Conservation (phyloP, 2,329 filamentous ascomycete genomes). For the Penicillium brasilianum region DNA sequence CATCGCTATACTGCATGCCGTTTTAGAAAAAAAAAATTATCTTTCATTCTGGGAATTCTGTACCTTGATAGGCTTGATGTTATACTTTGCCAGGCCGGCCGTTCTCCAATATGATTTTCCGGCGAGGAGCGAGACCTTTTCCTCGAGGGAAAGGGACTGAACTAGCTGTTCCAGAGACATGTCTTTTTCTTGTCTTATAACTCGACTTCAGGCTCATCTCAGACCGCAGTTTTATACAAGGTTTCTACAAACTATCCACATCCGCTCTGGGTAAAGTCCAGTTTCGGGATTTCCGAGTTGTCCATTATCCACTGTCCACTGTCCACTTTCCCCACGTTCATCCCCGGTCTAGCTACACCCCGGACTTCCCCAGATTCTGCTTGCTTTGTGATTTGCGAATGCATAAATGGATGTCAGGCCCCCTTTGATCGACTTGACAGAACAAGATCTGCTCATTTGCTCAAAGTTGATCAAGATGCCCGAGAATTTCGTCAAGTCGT, state of each 20-base stretch:
- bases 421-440: background rate
- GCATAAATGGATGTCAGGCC: background rate
- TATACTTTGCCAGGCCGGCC: background rate
- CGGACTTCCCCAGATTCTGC: slow-evolving; percentile 12
- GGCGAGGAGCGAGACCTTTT: background rate
- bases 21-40: background rate
- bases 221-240: background rate
- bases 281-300: slow-evolving; percentile 10
- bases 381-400: background rate
- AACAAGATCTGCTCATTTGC: background rate
- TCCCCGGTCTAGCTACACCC: slow-evolving; percentile 1
- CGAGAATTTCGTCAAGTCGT: slow-evolving; percentile 3
- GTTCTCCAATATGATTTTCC: background rate
- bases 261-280: slow-evolving; percentile 1
- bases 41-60: background rate
- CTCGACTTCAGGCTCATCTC: too few species aligned
- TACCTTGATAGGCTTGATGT: background rate
- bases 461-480: background rate
- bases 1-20: background rate
- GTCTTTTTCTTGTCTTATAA: background rate
- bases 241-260: background rate
- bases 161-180: background rate
- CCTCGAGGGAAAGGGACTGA: background rate
- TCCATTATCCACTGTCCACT: slow-evolving; percentile 6
- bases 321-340: slow-evolving; percentile 4